phyloP scores from a whole-genome alignment of 495 filamentous ascomycete species.

The Cryomyces minteri region DNA sequence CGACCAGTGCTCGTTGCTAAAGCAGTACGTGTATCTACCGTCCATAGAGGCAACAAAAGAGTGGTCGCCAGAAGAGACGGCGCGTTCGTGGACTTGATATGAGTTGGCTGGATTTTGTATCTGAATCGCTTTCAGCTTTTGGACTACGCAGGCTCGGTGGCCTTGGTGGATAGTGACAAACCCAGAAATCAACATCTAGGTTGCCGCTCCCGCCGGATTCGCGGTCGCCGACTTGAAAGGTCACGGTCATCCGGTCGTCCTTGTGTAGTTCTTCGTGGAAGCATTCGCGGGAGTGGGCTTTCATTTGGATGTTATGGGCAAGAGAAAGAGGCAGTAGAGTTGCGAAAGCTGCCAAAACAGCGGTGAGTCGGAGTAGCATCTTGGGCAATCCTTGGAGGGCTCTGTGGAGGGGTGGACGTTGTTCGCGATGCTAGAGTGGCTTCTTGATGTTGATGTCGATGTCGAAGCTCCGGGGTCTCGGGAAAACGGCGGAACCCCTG shows the following conservation, averaged over 20 bases:
- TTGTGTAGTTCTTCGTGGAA: constrained; percentile 87
- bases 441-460: no score
- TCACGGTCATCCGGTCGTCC: constrained; percentile 96
- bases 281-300: constrained; percentile 81
- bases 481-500: no score
- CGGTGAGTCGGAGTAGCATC: constrained; percentile 24
- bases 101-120: constrained; percentile 64
- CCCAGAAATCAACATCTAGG: constrained; percentile 96
- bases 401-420: no score
- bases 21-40: constrained; percentile 90
- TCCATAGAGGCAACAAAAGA: constrained; percentile 73
- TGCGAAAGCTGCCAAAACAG: constrained; percentile 39
- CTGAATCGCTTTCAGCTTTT: constrained; percentile 22
- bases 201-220: constrained; percentile 93
- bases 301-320: constrained; percentile 90
- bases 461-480: no score
- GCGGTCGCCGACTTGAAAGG: constrained; percentile 92
- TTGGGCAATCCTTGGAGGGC: constrained; percentile 1
- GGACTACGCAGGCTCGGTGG: not conserved
- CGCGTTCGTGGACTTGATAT: constrained; percentile 60
- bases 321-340: constrained; percentile 31
- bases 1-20: constrained; percentile 93
- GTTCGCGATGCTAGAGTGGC: no score
- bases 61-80: constrained; percentile 76
- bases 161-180: constrained; percentile 24